Evolutionary conservation across 768 basidiomycete genomes (phyloP).

Genomic region (Pulveroboletus frians): DNA sequence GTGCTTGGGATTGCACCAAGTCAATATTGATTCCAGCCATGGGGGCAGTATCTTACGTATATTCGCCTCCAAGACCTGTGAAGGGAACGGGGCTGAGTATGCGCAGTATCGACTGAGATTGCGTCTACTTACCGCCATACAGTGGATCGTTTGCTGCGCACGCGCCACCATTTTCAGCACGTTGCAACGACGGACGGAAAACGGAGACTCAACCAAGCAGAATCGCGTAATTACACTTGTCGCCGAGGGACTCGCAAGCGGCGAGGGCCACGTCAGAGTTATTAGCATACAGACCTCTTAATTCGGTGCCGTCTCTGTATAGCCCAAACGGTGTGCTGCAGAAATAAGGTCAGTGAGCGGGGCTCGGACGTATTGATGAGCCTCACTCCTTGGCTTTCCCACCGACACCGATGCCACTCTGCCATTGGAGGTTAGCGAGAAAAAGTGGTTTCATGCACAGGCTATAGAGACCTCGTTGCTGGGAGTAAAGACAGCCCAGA

Average conservation of each 20-base stretch:
- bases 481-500: conserved; percentile 76
- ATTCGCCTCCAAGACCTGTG: conserved; percentile 68
- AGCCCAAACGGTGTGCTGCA: conserved; percentile 68
- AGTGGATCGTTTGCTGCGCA: conserved; percentile 67
- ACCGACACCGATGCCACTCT: conserved; percentile 67
- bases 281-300: conserved; percentile 66
- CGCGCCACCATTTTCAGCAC: conserved; percentile 3
- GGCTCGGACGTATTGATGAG: neutral
- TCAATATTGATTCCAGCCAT: neutral
- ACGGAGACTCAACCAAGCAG: conserved; percentile 47
- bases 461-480: conserved; percentile 56
- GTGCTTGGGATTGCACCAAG: conserved; percentile 39
- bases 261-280: conserved; percentile 61
- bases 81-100: neutral
- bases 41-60: conserved; percentile 51
- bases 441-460: conserved; percentile 18
- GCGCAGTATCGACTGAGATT: neutral
- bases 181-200: neutral
- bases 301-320: conserved; percentile 73
- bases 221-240: conserved; percentile 71
- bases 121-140: conserved; percentile 56
- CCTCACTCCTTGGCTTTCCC: conserved; percentile 65
- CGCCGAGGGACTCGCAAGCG: conserved; percentile 61
- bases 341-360: conserved; percentile 4
- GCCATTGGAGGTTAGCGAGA: conserved; percentile 8